Conservation (phyloP, 208 protist genomes). For the Phytomonas sp. region DNA sequence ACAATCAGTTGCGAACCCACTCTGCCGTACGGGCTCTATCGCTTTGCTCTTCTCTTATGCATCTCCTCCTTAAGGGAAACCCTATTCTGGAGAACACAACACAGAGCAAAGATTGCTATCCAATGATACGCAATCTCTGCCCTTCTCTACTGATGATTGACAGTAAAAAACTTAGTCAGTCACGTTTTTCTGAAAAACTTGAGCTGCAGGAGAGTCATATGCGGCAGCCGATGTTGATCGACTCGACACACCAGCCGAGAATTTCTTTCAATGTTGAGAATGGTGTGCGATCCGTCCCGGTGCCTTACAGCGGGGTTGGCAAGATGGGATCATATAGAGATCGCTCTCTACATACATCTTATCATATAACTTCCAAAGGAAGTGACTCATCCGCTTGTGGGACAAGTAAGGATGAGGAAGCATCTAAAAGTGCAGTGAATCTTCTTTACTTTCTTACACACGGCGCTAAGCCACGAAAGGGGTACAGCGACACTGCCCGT, state of each 20-base stretch:
- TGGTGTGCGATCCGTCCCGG: background rate
- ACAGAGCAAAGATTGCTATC: constrained; percentile 18
- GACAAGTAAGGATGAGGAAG: constrained; percentile 1
- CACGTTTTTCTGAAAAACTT: constrained; percentile 33
- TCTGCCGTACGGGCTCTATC: constrained; percentile 59
- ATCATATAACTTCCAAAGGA: background rate
- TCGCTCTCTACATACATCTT: background rate
- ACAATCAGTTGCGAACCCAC: constrained; percentile 55
- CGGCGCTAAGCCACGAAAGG: constrained; percentile 37
- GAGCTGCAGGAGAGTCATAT: constrained; percentile 21
- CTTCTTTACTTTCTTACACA: constrained; percentile 66
- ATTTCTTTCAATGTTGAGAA: background rate
- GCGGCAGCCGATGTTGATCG: constrained; percentile 26
- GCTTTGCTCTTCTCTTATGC: constrained; percentile 45
- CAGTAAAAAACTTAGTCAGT: constrained; percentile 35
- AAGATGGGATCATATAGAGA: background rate
- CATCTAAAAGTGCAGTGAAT: constrained; percentile 26
- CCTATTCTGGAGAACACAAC: constrained; percentile 37
- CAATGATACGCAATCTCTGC: constrained; percentile 76
- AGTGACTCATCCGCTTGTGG: background rate
- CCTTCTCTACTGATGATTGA: constrained; percentile 66
- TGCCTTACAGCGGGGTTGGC: background rate
- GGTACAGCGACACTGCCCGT: constrained; percentile 42
- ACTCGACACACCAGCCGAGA: background rate
- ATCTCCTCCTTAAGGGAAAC: constrained; percentile 71